These are phyloP conservation scores for Colletotrichum lini DNA, from an alignment of 2,329 filamentous ascomycete genomes.

Conservation along the genomic window DNA sequence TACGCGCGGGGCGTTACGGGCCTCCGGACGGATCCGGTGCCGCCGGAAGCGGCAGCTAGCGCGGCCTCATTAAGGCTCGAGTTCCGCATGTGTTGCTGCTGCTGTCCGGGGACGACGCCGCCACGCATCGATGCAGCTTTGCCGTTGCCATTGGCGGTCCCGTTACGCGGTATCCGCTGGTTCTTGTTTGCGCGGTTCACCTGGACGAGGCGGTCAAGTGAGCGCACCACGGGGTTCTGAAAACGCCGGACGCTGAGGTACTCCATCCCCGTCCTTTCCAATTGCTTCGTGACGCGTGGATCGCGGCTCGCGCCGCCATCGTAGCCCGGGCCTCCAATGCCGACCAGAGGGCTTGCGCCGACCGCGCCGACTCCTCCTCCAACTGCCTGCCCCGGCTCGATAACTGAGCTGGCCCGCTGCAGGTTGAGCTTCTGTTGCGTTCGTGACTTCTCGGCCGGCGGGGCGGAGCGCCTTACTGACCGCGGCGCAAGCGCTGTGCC, in stretches of 20 bases:
- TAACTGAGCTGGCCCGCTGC: constrained; percentile 79
- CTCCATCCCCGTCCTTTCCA: constrained; percentile 80
- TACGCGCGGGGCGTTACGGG: constrained; percentile 51
- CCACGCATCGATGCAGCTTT: constrained; percentile 48
- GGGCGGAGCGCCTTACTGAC: constrained; percentile 56
- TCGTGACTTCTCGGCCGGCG: constrained; percentile 71
- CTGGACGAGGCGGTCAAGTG: constrained; percentile 61
- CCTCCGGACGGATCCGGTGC: constrained; percentile 44
- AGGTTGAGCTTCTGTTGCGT: constrained; percentile 84
- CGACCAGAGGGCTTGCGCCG: constrained; percentile 63
- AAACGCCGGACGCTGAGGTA: constrained; percentile 82
- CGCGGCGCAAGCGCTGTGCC: constrained; percentile 64
- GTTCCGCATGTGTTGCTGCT: constrained; percentile 54
- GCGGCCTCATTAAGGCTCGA: constrained; percentile 50
- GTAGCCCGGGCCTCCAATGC: constrained; percentile 68
- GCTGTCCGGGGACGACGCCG: constrained; percentile 45
- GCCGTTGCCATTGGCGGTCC: constrained; percentile 55
- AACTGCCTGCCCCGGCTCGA: constrained; percentile 72
- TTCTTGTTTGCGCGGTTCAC: constrained; percentile 61
- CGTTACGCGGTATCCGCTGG: constrained; percentile 62
- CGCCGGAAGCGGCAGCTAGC: constrained; percentile 35
- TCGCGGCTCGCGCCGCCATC: constrained; percentile 68
- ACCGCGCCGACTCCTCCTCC: constrained; percentile 55
- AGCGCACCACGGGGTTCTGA: constrained; percentile 78
- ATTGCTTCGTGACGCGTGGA: constrained; percentile 73